Percentiles rank a stretch among this genome's conserved stretches.
Conservation (phyloP, 345 rosid species). For the Passiflora organensis region DNA sequence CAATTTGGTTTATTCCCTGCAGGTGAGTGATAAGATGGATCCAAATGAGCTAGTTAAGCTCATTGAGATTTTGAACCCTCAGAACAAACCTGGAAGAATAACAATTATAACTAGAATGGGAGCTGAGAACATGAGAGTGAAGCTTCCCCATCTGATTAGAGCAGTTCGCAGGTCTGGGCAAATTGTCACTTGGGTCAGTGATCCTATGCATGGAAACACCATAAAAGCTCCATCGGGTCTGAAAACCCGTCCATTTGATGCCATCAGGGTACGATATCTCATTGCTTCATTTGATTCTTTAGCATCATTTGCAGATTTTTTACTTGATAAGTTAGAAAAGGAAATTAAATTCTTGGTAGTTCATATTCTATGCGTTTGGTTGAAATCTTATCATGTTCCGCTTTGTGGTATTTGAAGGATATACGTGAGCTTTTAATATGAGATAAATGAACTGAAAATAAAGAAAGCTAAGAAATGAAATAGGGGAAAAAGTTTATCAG, state of each 20-base stretch:
- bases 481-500: no score
- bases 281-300: background rate
- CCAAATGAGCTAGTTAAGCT: constrained; percentile 25
- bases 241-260: constrained; percentile 27
- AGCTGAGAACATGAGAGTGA: constrained; percentile 30
- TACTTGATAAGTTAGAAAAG: background rate
- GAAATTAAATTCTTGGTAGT: background rate
- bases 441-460: no score
- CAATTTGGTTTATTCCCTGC: constrained; percentile 5
- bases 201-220: constrained; percentile 33
- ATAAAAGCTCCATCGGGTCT: constrained; percentile 27
- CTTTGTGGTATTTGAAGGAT: no score
- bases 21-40: constrained; percentile 31
- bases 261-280: constrained; percentile 13
- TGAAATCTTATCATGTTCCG: no score
- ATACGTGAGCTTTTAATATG: no score
- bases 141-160: constrained; percentile 24
- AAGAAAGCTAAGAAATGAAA: no score
- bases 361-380: no score
- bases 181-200: constrained; percentile 29
- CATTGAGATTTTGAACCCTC: constrained; percentile 22
- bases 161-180: constrained; percentile 20
- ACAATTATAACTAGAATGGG: constrained; percentile 29
- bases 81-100: constrained; percentile 25
- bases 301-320: background rate